Evolutionary conservation across 768 basidiomycete genomes (phyloP).

Genomic region (Tephrocybe rancida): DNA sequence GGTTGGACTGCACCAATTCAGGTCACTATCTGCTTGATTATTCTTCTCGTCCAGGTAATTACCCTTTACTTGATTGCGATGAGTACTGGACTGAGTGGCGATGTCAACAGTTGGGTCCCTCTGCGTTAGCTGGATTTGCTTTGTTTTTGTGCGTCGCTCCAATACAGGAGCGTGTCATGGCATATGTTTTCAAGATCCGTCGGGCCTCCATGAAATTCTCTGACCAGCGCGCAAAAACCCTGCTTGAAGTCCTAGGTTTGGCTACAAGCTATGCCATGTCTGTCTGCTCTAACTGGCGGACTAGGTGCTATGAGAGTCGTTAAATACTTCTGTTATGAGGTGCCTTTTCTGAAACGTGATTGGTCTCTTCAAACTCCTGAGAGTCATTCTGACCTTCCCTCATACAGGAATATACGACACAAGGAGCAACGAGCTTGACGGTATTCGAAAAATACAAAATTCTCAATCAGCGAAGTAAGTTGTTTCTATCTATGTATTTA

Average conservation of each 20-base stretch:
- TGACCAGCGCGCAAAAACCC: constrained; percentile 60
- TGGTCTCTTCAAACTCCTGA: constrained; percentile 6
- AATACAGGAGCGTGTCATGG: constrained; percentile 66
- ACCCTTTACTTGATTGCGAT: not conserved
- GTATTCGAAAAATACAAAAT: constrained; percentile 58
- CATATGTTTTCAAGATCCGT: constrained; percentile 54
- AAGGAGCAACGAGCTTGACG: constrained; percentile 55
- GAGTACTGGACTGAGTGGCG: not conserved
- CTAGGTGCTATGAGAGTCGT: constrained; percentile 69
- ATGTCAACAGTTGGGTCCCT: constrained; percentile 57
- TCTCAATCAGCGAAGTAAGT: constrained; percentile 62
- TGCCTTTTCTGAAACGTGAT: constrained; percentile 65
- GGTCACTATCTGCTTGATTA: constrained; percentile 57
- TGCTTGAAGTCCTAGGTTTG: constrained; percentile 66
- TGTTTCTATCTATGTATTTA: constrained; percentile 14
- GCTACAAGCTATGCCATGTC: not conserved
- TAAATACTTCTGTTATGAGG: constrained; percentile 77
- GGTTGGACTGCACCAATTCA: constrained; percentile 74
- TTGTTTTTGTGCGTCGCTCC: constrained; percentile 66
- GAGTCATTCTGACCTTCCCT: not conserved
- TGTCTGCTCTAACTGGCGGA: not conserved
- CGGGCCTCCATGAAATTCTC: constrained; percentile 62
- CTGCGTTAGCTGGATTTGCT: constrained; percentile 70
- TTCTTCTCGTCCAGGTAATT: constrained; percentile 58
- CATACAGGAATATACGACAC: constrained; percentile 56